Conservation (phyloP, 257 asterid genomes). For the Paraleonurus japonicus region DNA sequence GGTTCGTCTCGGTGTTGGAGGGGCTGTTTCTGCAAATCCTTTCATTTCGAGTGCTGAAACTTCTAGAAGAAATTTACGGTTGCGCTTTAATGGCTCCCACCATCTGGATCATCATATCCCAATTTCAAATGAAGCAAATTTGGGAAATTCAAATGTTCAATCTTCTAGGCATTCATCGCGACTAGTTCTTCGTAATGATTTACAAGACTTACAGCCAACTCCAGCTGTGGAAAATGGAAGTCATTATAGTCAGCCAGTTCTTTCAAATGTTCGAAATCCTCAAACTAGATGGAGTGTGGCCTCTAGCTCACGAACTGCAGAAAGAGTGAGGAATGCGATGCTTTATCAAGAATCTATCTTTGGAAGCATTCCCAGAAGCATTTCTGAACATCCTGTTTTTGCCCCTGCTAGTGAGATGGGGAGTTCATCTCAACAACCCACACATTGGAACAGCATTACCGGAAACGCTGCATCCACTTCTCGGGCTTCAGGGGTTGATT, state of each 20-base stretch:
- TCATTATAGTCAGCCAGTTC: conserved; percentile 33
- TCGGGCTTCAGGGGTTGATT: conserved; percentile 39
- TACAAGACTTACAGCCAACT: conserved; percentile 39
- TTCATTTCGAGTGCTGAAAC: conserved; percentile 42
- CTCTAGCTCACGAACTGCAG: conserved; percentile 48
- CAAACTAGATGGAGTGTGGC: conserved; percentile 62
- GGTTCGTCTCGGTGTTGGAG: conserved; percentile 59
- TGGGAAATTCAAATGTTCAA: conserved; percentile 38
- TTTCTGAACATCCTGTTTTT: conserved; percentile 74
- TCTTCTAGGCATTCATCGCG: conserved; percentile 45
- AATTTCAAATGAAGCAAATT: conserved; percentile 31
- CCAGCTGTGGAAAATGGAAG: conserved; percentile 38
- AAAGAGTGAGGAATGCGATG: conserved; percentile 27
- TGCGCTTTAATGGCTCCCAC: conserved; percentile 58
- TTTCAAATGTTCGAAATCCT: conserved; percentile 34
- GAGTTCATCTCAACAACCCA: conserved; percentile 48
- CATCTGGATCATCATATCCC: conserved; percentile 45
- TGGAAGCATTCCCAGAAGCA: conserved; percentile 56
- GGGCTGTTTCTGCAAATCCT: conserved; percentile 37
- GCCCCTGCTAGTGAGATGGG: conserved; percentile 51
- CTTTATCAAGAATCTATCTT: conserved; percentile 40
- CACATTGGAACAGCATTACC: conserved; percentile 44
- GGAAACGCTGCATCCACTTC: conserved; percentile 54
- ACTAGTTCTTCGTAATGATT: conserved; percentile 35
- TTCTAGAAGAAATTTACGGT: conserved; percentile 57